A percentile compares a stretch with the other conserved stretches of the same genome.
Conservation (phyloP, 805 yeast genomes). For the Candida sakaeoensis region DNA sequence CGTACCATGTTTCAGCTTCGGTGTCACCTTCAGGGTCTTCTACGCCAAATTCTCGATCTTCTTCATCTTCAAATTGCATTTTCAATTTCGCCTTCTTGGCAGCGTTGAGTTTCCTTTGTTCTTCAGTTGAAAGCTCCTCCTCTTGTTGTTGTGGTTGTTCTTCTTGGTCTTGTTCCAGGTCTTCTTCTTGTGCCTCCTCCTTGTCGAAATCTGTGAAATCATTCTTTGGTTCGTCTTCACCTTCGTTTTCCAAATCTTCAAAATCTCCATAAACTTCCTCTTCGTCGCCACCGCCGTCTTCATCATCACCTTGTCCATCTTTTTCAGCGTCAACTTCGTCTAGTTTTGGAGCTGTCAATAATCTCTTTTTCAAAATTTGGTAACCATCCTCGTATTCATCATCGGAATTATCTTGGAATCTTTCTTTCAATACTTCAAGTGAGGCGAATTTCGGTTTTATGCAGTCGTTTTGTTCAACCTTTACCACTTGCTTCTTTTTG, state of each 20-base stretch:
- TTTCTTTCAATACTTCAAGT: constrained; percentile 41
- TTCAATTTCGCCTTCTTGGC: constrained; percentile 84
- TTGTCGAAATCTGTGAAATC: constrained; percentile 56
- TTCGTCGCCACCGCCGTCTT: constrained; percentile 42
- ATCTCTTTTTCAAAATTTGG: constrained; percentile 41
- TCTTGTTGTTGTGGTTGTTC: constrained; percentile 22
- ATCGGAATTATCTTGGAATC: constrained; percentile 41
- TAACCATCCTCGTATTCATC: constrained; percentile 42
- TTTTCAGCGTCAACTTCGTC: constrained; percentile 25
- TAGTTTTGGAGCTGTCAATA: constrained; percentile 51
- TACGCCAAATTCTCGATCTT: constrained; percentile 58
- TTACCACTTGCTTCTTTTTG: constrained; percentile 38
- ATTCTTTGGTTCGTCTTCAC: constrained; percentile 25
- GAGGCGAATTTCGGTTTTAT: constrained; percentile 34
- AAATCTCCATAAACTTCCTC: constrained; percentile 55
- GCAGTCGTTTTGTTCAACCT: constrained; percentile 31
- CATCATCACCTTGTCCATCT: constrained; percentile 21
- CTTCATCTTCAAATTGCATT: constrained; percentile 85
- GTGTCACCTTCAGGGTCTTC: constrained; percentile 69
- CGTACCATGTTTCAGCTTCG: constrained; percentile 96
- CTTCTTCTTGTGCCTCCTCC: constrained; percentile 36
- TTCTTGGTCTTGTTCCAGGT: constrained; percentile 9
- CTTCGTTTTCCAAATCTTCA: constrained; percentile 46
- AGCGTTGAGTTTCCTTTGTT: constrained; percentile 78
- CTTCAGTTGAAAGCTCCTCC: constrained; percentile 54